Percentiles rank a stretch among this genome's conserved stretches.
These are phyloP conservation scores for Entrophospora sp. DNA, from an alignment of 192 early-diverging fungal genomes.

Conservation along the genomic window DNA sequence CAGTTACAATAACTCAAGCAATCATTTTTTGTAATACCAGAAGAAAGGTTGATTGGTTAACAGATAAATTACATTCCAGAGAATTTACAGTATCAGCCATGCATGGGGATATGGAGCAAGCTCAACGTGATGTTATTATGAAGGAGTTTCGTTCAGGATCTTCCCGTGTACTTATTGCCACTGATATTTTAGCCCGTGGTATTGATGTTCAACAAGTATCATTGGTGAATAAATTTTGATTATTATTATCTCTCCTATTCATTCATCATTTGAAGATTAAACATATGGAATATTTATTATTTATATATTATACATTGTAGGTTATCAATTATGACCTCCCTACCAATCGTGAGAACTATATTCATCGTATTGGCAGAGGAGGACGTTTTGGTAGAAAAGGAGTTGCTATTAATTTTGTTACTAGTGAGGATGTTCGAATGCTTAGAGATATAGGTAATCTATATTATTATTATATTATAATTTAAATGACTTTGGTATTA, in stretches of 20 bases:
- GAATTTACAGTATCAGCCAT: slow-evolving; percentile 97
- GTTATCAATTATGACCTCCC: slow-evolving; percentile 88
- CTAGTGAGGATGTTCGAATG: slow-evolving; percentile 83
- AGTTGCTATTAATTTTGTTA: slow-evolving; percentile 99
- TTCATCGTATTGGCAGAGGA: slow-evolving; percentile 99
- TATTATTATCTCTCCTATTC: too few relatives aligned
- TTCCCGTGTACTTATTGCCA: slow-evolving; percentile 95
- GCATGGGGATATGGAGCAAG: slow-evolving; percentile 98
- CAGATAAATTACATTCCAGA: slow-evolving; percentile 84
- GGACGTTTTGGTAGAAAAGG: slow-evolving; percentile 99
- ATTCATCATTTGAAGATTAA: too few relatives aligned
- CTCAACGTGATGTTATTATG: slow-evolving; percentile 95
- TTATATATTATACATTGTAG: neutral
- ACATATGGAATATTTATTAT: too few relatives aligned
- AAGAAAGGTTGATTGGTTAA: slow-evolving; percentile 99
- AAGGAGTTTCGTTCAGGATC: slow-evolving; percentile 98
- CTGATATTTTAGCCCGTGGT: slow-evolving; percentile 96
- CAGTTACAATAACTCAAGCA: slow-evolving; percentile 95
- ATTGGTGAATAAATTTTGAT: too few relatives aligned
- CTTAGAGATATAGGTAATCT: slow-evolving; percentile 47
- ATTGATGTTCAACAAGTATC: slow-evolving; percentile 99
- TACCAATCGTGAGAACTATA: slow-evolving; percentile 97
- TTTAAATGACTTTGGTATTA: too few relatives aligned
- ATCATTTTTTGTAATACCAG: slow-evolving; percentile 99
- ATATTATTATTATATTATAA: too few relatives aligned